These are phyloP conservation scores for Eucalyptus polyanthemos DNA, from an alignment of 345 rosid genomes.

Conservation along the genomic window DNA sequence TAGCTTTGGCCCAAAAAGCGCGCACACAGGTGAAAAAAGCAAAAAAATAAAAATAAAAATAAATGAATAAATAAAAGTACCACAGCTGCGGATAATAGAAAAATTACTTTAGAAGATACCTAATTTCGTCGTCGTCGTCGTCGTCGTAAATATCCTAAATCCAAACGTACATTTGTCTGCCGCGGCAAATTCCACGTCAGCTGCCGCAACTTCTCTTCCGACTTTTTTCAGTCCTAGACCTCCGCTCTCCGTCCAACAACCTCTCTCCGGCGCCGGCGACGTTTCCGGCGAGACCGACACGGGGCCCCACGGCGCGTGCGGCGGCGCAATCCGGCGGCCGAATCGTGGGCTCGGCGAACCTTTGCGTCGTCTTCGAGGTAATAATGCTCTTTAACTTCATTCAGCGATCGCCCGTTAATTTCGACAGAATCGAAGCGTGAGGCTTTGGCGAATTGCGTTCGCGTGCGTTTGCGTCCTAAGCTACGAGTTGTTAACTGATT, in stretches of 20 bases:
- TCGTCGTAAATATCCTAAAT: background rate
- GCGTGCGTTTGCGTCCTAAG: background rate
- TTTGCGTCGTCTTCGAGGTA: background rate
- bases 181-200: background rate
- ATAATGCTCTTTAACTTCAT: background rate
- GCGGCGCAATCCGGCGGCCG: background rate
- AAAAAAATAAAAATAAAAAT: too few relatives aligned
- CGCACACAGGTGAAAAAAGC: background rate
- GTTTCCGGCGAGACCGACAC: background rate
- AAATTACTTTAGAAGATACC: background rate
- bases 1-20: background rate
- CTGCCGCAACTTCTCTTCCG: background rate
- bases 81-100: background rate
- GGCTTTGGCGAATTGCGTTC: background rate
- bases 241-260: background rate
- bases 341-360: background rate
- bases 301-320: background rate
- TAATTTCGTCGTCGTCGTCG: background rate
- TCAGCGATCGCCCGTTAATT: background rate
- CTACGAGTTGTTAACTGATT: background rate
- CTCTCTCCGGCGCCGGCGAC: background rate
- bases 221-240: background rate
- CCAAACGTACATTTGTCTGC: background rate
- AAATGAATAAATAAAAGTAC: background rate
- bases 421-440: background rate